These are phyloP conservation scores for Chaetomium fimeti DNA, from an alignment of 495 filamentous ascomycete species.

Conservation along the genomic window DNA sequence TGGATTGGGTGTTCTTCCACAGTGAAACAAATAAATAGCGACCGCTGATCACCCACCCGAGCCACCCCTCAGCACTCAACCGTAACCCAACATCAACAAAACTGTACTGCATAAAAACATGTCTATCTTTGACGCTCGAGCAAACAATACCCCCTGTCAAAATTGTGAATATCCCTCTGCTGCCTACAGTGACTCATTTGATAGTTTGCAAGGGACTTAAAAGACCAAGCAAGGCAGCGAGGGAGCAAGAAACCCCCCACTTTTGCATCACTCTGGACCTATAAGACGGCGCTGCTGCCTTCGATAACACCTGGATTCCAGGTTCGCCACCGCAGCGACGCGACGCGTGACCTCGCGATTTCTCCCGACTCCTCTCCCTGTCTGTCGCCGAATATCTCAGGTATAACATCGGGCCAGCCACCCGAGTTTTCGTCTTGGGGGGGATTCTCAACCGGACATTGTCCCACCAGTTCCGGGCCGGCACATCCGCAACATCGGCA, in stretches of 20 bases:
- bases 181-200: conserved; percentile 22
- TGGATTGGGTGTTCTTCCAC: conserved; percentile 3
- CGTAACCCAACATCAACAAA: background rate
- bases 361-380: background rate
- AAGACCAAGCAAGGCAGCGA: background rate
- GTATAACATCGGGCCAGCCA: conserved; percentile 10
- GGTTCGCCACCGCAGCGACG: conserved; percentile 17
- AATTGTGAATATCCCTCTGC: background rate
- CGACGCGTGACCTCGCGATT: conserved; percentile 21
- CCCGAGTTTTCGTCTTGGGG: background rate
- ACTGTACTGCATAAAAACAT: background rate
- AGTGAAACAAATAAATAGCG: conserved; percentile 1
- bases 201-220: conserved; percentile 8
- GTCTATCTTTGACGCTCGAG: background rate
- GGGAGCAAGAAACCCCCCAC: conserved; percentile 10
- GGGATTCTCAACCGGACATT: background rate
- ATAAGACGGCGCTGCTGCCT: conserved; percentile 25
- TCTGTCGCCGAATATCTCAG: conserved; percentile 12
- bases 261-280: conserved; percentile 10
- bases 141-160: conserved; percentile 5
- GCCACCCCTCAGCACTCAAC: background rate
- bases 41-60: conserved; percentile 5
- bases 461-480: background rate
- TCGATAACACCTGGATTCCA: background rate
- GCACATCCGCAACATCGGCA: background rate